Evolutionary conservation across 768 basidiomycete genomes (phyloP), one percentile per base, ranked within the genome.

Genomic region (Mycena haematopus): DNA sequence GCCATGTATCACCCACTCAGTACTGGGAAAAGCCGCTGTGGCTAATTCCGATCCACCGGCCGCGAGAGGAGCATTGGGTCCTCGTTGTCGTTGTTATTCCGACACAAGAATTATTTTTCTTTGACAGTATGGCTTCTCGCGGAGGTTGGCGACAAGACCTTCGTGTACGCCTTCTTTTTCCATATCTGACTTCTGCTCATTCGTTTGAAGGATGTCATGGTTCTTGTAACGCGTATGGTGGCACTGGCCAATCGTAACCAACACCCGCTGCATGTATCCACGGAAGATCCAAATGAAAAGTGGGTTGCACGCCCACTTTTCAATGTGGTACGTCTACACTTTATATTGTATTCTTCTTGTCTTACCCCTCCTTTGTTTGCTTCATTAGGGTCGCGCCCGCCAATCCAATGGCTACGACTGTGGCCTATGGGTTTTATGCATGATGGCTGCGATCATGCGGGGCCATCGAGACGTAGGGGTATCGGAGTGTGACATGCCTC

Each of bases 11-110:
- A 49, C 0, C 56, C 2, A 63, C 63, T 0, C 27, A 55, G 19
- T 81, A 72, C 54, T 79, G 78, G 77, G 15, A 11, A 0, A 75
- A 73, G 50, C 47, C 66, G 14, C 6, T 68, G 0, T 81, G 79
- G 78, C 74, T 80, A 9, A 40, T 81, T 10, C 80, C 77, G 0
- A 76, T 80, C 19, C 77, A 80, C 51, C 58, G 70, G 1, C 62
- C 45, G 0, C 2, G 3, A 6, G 61, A 65, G 2, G 53, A 67
- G 1, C 77, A 80, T 64, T 80, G 75, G 74, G 75, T 78, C 0
- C 60, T 77, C 33, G 74, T 73, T 57, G 66, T 66, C 8, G 66
- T 71, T 0, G 56, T 63, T 25, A 56, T 71, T 3, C 13, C 6
- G 1, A 11, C 25, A 8, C 57, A 63, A 1, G 50, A 69, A 24